Percentiles rank a stretch among this genome's conserved stretches.
phyloP scores from a whole-genome alignment of 768 basidiomycete species.

The Glaciozyma antarctica region DNA sequence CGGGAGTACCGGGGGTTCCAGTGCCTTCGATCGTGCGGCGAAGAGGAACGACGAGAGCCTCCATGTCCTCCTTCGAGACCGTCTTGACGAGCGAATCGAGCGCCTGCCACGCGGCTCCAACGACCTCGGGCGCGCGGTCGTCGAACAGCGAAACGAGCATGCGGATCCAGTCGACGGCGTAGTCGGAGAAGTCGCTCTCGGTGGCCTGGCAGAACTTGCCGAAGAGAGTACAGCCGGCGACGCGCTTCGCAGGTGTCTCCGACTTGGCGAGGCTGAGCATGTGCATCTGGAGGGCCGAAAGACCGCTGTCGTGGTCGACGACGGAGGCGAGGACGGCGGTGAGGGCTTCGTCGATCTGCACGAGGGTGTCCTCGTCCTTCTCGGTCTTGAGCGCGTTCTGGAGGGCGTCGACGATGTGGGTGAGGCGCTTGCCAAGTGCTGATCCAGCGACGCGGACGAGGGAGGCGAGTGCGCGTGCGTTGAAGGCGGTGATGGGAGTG shows the following conservation, averaged over 20 bases:
- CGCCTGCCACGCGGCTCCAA: conserved; percentile 66
- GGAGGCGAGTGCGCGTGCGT: conserved; percentile 78
- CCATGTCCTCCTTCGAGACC: conserved; percentile 83
- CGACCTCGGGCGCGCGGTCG: conserved; percentile 52
- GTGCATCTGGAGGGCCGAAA: conserved; percentile 79
- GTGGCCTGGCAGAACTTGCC: conserved; percentile 73
- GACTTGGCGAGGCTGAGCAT: conserved; percentile 84
- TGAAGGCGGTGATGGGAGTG: conserved; percentile 87
- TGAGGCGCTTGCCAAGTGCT: conserved; percentile 74
- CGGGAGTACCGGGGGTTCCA: conserved; percentile 62
- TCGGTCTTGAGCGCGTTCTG: conserved; percentile 62
- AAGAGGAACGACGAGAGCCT: conserved; percentile 77
- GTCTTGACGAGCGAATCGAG: conserved; percentile 82
- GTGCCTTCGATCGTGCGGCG: conserved; percentile 77
- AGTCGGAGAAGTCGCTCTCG: conserved; percentile 68
- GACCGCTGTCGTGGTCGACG: conserved; percentile 64
- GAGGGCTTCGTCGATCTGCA: conserved; percentile 65
- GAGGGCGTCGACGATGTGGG: conserved; percentile 65
- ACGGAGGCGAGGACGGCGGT: conserved; percentile 67
- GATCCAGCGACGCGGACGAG: conserved; percentile 88
- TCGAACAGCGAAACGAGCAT: conserved; percentile 75
- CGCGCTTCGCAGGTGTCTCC: conserved; percentile 58
- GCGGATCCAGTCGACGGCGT: conserved; percentile 88
- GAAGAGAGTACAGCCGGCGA: conserved; percentile 70
- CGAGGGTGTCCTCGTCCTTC: conserved; percentile 56